Evolutionary conservation across 257 asterid genomes (phyloP).

Genomic region (Paulownia fortunei): DNA sequence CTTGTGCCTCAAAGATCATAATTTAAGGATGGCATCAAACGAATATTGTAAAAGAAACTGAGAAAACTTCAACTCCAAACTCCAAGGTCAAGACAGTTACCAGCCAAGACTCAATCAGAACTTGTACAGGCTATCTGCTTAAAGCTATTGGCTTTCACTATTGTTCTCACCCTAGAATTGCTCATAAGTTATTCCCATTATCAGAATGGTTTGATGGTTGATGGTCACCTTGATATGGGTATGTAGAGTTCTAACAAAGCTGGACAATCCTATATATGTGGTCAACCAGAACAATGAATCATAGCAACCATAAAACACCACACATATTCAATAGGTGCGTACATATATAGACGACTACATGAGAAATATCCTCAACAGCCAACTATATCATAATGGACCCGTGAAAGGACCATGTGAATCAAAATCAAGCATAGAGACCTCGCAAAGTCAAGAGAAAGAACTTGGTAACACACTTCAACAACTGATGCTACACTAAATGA

Average conservation of each 20-base stretch:
- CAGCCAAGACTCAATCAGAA: constrained; percentile 17
- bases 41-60: neutral
- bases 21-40: constrained; percentile 2
- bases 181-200: neutral
- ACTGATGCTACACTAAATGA: neutral
- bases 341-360: neutral
- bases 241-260: neutral
- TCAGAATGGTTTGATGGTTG: neutral
- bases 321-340: neutral
- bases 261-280: neutral
- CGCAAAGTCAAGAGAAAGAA: constrained; percentile 3
- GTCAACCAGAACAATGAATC: neutral
- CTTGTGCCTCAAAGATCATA: neutral
- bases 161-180: neutral
- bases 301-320: neutral
- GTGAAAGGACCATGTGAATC: neutral
- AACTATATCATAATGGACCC: neutral
- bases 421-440: neutral
- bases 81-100: neutral
- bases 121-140: neutral
- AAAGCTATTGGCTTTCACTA: neutral
- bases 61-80: neutral
- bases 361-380: constrained; percentile 2
- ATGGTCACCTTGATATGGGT: constrained; percentile 14
- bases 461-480: neutral